phyloP scores from a whole-genome alignment of 1,284 basidiomycete species.

The Athelia psychrophila region DNA sequence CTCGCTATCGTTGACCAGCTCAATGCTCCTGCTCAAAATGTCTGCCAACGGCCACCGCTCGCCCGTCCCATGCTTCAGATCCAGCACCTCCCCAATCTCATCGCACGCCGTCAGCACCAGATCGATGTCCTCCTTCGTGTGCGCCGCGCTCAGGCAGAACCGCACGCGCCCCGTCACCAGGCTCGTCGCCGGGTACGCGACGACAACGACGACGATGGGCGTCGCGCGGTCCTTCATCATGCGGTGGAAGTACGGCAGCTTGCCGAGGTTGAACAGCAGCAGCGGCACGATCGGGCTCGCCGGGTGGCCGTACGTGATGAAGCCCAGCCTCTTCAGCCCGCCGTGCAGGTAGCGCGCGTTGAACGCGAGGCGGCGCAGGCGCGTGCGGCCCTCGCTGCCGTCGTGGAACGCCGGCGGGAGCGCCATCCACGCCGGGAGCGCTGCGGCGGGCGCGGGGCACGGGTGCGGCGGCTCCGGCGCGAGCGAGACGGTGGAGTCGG shows the following conservation, averaged over 20 bases:
- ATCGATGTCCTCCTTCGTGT: conserved; percentile 98
- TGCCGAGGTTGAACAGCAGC: conserved; percentile 91
- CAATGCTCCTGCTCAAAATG: conserved; percentile 72
- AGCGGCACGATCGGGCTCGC: conserved; percentile 94
- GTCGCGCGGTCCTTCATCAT: conserved; percentile 84
- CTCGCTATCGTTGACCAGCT: conserved; percentile 54
- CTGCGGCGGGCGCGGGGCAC: conserved; percentile 62
- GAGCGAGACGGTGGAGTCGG: conserved; percentile 15
- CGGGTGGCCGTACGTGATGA: conserved; percentile 93
- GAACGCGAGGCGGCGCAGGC: conserved; percentile 90
- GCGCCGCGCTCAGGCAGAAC: conserved; percentile 93
- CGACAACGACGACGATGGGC: conserved; percentile 87
- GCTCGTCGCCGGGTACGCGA: conserved; percentile 93
- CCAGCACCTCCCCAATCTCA: conserved; percentile 87
- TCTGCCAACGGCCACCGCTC: conserved; percentile 85
- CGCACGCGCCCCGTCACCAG: conserved; percentile 88
- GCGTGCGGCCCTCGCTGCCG: conserved; percentile 79
- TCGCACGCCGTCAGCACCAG: conserved; percentile 84
- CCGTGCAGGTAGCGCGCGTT: conserved; percentile 91
- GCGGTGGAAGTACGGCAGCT: conserved; percentile 86
- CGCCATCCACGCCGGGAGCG: conserved; percentile 69
- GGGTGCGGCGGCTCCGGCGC: conserved; percentile 47
- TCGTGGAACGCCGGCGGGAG: conserved; percentile 73
- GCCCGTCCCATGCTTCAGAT: conserved; percentile 76
- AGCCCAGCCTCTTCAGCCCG: conserved; percentile 89